Percentiles rank a stretch among this genome's conserved stretches.
phyloP scores from a whole-genome alignment of 2,329 filamentous ascomycete genomes.

The Podosphaera leucotricha region DNA sequence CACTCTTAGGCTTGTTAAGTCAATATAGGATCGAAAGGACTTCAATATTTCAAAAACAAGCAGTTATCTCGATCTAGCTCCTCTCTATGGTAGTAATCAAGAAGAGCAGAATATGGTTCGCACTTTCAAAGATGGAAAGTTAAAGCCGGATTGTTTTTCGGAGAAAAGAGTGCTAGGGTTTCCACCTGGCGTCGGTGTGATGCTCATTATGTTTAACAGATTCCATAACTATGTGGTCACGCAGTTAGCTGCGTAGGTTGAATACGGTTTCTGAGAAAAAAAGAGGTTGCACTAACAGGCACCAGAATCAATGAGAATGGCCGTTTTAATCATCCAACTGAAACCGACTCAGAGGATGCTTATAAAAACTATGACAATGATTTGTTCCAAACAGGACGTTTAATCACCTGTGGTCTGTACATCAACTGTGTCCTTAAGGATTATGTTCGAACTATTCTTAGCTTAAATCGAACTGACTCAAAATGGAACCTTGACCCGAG shows the following conservation, averaged over 20 bases:
- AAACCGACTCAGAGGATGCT: slow-evolving; percentile 20
- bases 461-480: slow-evolving; percentile 12
- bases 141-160: slow-evolving; percentile 51
- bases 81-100: slow-evolving; percentile 43
- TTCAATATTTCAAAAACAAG: slow-evolving; percentile 41
- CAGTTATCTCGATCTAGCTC: slow-evolving; percentile 51
- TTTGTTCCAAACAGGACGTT: slow-evolving; percentile 52
- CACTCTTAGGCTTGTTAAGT: slow-evolving; percentile 1
- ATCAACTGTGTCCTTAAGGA: slow-evolving; percentile 59
- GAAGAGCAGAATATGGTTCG: slow-evolving; percentile 25
- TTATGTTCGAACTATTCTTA: slow-evolving; percentile 45
- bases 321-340: slow-evolving; percentile 44
- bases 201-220: slow-evolving; percentile 55
- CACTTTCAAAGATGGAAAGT: slow-evolving; percentile 43
- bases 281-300: slow-evolving; percentile 1
- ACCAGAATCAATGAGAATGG: slow-evolving; percentile 59
- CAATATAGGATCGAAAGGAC: slow-evolving; percentile 28
- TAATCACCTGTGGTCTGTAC: slow-evolving; percentile 53
- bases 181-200: slow-evolving; percentile 45
- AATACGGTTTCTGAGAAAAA: background rate
- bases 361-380: slow-evolving; percentile 56
- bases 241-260: slow-evolving; percentile 35
- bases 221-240: slow-evolving; percentile 61
- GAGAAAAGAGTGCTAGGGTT: slow-evolving; percentile 47
- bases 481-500: slow-evolving; percentile 51